Base-by-base conservation (phyloP, 805 yeast species). In the Wickerhamomyces canadensis region DNA sequence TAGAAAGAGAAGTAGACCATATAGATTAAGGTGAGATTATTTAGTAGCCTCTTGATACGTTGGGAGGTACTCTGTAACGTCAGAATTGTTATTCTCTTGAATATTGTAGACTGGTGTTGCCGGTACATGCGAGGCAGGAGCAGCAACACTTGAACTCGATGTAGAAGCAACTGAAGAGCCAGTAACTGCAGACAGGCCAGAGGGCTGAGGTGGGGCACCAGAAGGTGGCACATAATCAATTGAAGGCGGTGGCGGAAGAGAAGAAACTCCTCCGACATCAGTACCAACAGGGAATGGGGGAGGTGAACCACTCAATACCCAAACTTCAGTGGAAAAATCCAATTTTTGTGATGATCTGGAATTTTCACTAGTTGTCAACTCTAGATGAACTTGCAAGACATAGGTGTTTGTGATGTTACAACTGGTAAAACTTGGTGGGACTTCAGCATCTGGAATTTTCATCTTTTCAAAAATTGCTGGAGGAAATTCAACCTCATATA, bases 331-430 rank as follows among this genome's bases (percentile, higher is more conserved):
- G 5, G 18, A 11, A 7, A 35, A 27, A 10, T 27, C 23, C 4
- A 35, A 8, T 13, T 28, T 30, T 4, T 18, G 15, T 13, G 35
- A 6, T n/a, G 19, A 17, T 21, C 24, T 29, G 5, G 38, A 19
- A n/a, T 32, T 25, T 12, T 28, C 21, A 5, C 19, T 19, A 6
- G 22, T 29, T 13, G 28, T 13, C 13, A 67, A 46, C 2, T 65
- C 67, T 5, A 56, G 62, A 2, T 47, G 44, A 11, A 72, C 48
- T 27, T 48, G 54, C 28, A 74, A 36, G 5, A 48, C 43, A 48
- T 76, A 75, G n/a, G 41, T 45, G 27, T 83, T 62, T 10, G 61
- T 50, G 17, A 80, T 65, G 48, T 77, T 78, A 48, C 84, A 78
- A 5, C 78, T 68, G 19, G 52, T 55, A 52, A 81, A 80, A 29